Evolutionary conservation across 768 basidiomycete genomes (phyloP).

Genomic region (Imleria badia): DNA sequence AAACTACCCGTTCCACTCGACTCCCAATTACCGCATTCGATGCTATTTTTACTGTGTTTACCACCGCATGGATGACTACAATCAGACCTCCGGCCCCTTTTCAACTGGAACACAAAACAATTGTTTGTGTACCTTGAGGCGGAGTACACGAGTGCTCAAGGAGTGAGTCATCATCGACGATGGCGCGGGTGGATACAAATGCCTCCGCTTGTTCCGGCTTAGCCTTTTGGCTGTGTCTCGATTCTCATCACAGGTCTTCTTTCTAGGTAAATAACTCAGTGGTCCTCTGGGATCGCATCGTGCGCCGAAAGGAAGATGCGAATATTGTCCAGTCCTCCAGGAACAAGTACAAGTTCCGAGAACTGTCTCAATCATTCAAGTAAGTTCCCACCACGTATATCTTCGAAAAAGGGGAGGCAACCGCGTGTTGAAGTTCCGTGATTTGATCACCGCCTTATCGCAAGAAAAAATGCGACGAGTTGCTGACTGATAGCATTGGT

Average conservation of each 20-base stretch:
- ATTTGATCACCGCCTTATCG: slow-evolving; percentile 17
- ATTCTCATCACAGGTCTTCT: slow-evolving; percentile 12
- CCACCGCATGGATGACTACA: background rate
- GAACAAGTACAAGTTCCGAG: slow-evolving; percentile 85
- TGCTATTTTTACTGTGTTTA: background rate
- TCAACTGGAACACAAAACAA: slow-evolving; percentile 98
- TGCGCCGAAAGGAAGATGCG: slow-evolving; percentile 77
- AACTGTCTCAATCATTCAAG: slow-evolving; percentile 73
- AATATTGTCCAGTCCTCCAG: slow-evolving; percentile 48
- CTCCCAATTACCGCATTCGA: slow-evolving; percentile 16
- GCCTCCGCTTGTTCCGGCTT: slow-evolving; percentile 6
- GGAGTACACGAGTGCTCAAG: slow-evolving; percentile 71
- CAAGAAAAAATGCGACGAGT: background rate
- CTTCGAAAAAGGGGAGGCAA: slow-evolving; percentile 5
- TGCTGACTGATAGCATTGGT: slow-evolving; percentile 18
- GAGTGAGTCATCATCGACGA: slow-evolving; percentile 48
- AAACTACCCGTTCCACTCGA: slow-evolving; percentile 9
- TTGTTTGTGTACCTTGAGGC: slow-evolving; percentile 85
- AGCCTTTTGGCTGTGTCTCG: slow-evolving; percentile 17
- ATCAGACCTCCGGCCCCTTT: slow-evolving; percentile 77
- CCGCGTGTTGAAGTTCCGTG: slow-evolving; percentile 19
- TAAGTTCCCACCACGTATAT: slow-evolving; percentile 38
- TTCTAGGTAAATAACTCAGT: slow-evolving; percentile 68
- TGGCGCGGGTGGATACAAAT: slow-evolving; percentile 1
- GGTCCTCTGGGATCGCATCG: slow-evolving; percentile 91